Percentiles rank a stretch among this genome's conserved stretches.
Evolutionary conservation across 2,329 filamentous ascomycete genomes (phyloP).

Genomic region (Epichloe elymi): DNA sequence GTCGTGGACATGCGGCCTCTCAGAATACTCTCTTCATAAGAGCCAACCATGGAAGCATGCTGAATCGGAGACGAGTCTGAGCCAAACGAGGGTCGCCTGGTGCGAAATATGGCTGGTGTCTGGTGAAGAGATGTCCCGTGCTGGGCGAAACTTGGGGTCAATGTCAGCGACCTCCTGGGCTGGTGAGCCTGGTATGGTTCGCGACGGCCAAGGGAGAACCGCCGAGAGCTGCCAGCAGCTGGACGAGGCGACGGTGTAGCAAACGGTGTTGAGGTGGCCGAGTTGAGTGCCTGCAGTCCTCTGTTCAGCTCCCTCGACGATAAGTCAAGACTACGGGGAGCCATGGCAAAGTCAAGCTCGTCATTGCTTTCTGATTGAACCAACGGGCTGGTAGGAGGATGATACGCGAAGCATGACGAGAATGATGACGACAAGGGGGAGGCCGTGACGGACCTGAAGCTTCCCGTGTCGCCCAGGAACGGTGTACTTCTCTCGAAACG

Average conservation of each 20-base stretch:
- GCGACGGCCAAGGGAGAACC: slow-evolving; percentile 31
- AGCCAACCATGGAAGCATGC: slow-evolving; percentile 92
- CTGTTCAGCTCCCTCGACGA: slow-evolving; percentile 24
- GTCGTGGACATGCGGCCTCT: slow-evolving; percentile 93
- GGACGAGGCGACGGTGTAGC: slow-evolving; percentile 25
- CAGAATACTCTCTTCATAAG: slow-evolving; percentile 93
- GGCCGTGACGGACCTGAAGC: slow-evolving; percentile 28
- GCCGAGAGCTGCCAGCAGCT: slow-evolving; percentile 12
- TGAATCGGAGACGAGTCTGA: slow-evolving; percentile 67
- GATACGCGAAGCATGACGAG: slow-evolving; percentile 69
- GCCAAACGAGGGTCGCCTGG: slow-evolving; percentile 56
- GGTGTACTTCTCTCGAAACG: slow-evolving; percentile 24
- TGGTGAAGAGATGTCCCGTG: slow-evolving; percentile 34
- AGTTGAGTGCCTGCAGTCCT: slow-evolving; percentile 61
- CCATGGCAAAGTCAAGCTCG: slow-evolving; percentile 47
- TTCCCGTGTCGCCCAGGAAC: slow-evolving; percentile 20
- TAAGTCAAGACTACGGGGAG: slow-evolving; percentile 37
- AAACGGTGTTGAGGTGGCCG: slow-evolving; percentile 37
- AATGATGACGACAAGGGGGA: slow-evolving; percentile 59
- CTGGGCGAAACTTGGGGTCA: slow-evolving; percentile 31
- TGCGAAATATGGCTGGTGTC: slow-evolving; percentile 35
- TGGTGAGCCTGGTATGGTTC: slow-evolving; percentile 70
- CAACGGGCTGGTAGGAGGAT: slow-evolving; percentile 82
- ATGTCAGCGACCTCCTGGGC: slow-evolving; percentile 61
- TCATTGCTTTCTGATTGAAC: slow-evolving; percentile 81